These are phyloP conservation scores for Trichoderma aggressivum DNA, from an alignment of 2,329 filamentous ascomycete species.

Conservation along the genomic window DNA sequence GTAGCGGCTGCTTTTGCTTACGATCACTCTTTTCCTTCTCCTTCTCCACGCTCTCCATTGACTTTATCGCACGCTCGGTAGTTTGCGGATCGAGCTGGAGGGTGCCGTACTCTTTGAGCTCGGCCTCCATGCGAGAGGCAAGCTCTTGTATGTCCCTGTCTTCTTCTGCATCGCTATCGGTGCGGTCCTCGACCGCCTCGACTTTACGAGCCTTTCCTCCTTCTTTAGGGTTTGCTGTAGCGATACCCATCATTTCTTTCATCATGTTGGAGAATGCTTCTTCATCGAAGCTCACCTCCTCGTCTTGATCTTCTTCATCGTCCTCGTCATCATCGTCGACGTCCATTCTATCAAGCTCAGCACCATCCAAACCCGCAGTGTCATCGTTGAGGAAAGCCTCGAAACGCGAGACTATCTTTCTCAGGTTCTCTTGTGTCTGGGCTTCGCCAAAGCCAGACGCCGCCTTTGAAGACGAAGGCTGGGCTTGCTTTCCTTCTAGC, in stretches of 20 bases:
- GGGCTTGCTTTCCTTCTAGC: conserved; percentile 51
- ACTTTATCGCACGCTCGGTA: neutral
- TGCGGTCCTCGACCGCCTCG: conserved; percentile 14
- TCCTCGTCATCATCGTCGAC: conserved; percentile 50
- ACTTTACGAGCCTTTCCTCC: neutral
- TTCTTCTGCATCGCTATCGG: conserved; percentile 47
- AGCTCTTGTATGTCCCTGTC: conserved; percentile 60
- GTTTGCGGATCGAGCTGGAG: conserved; percentile 48
- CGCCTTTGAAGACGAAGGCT: conserved; percentile 36
- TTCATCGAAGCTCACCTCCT: conserved; percentile 72
- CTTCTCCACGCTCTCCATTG: conserved; percentile 10
- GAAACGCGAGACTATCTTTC: conserved; percentile 91
- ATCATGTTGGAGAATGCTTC: conserved; percentile 83
- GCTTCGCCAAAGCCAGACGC: conserved; percentile 60
- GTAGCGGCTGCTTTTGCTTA: neutral
- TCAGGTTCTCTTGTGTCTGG: conserved; percentile 69
- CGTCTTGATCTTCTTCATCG: conserved; percentile 47
- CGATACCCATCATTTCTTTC: conserved; percentile 82
- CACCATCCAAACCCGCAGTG: conserved; percentile 74
- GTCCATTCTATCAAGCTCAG: conserved; percentile 69
- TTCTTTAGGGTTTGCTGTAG: conserved; percentile 25
- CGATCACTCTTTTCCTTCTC: neutral
- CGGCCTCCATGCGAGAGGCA: conserved; percentile 67
- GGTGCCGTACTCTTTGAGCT: conserved; percentile 66
- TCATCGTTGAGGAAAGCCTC: conserved; percentile 89